Base-by-base conservation (phyloP, 2,329 filamentous ascomycete species). In the Thermothelomyces thermophilus region DNA sequence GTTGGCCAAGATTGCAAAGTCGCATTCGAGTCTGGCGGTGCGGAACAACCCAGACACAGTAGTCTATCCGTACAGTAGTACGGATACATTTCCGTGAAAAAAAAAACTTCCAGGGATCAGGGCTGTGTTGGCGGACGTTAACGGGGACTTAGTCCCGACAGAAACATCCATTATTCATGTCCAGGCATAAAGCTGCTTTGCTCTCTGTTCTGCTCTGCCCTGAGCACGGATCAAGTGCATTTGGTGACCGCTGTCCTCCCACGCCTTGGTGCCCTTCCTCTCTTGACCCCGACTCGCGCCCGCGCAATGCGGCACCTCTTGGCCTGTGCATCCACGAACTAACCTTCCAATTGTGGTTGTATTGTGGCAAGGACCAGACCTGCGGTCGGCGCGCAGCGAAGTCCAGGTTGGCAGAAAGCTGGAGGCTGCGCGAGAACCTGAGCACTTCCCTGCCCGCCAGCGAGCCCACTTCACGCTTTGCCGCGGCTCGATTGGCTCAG, bases 401-500 rank as follows among this genome's bases (percentile, higher is more conserved):
- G 16, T 40, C 26, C 36, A 36, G 28, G 22, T 28, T 31, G 22
- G 24, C 39, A 24, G 22, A 20, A 19, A 6, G 28, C 30, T 22
- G 33, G 48, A 52, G 44, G 50, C 50, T 45, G 50, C 46, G 50
- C 50, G 45, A 31, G 51, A 44, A 33, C 51, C 44, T n/a, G n/a
- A 41, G 43, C 47, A 43, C 42, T 43, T 43, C 50, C 47, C 48
- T 46, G 30, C 40, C 40, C 20, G 14, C 5, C 5, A 17, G 47
- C 22, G 41, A 54, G 39, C 43, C 22, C 46, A 48, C 42, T 35
- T n/a, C 48, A 24, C 47, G 46, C 26, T 17, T 37, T 53, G 47
- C 52, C 45, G 7, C 17, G 16, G 40, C 41, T 8, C 47, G 55
- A 56, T 56, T 56, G 53, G 53, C 36, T 52, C 45, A 24, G n/a